Conservation (phyloP, 768 basidiomycete species). For the Suillus plorans region DNA sequence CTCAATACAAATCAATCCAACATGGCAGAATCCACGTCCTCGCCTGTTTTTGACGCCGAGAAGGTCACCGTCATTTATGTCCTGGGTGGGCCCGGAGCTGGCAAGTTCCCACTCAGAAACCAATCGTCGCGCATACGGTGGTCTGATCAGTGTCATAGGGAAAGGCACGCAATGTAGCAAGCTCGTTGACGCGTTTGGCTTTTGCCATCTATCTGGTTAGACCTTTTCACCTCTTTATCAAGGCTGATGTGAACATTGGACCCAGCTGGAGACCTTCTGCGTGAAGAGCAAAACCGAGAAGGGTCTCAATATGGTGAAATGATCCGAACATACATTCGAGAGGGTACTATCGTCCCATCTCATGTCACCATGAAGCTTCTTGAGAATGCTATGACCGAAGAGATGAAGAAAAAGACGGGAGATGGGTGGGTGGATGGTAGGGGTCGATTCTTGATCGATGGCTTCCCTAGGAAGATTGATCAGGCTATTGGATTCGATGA, state of each 20-base stretch:
- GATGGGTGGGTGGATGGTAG: conserved; percentile 67
- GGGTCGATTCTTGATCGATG: conserved; percentile 93
- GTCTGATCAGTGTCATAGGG: conserved; percentile 45
- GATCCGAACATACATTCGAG: conserved; percentile 85
- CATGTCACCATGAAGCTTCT: conserved; percentile 95
- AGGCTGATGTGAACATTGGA: background rate
- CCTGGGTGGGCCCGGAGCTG: conserved; percentile 95
- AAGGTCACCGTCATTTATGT: conserved; percentile 92
- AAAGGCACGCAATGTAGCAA: conserved; percentile 93
- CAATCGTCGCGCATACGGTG: conserved; percentile 6
- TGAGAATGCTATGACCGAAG: conserved; percentile 83
- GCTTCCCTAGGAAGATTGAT: conserved; percentile 98
- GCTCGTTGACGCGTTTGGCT: conserved; percentile 82
- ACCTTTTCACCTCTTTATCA: conserved; percentile 7
- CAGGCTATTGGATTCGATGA: conserved; percentile 92
- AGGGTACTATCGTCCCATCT: conserved; percentile 94
- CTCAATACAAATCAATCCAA: background rate
- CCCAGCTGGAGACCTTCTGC: conserved; percentile 93
- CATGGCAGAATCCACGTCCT: background rate
- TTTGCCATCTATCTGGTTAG: conserved; percentile 91
- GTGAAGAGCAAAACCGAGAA: conserved; percentile 88
- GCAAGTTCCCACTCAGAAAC: conserved; percentile 39
- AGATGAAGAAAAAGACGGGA: conserved; percentile 44
- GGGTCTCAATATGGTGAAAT: conserved; percentile 81
- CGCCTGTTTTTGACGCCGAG: conserved; percentile 52